Evolutionary conservation across 306 rosid species (phyloP).

Genomic region (Acmispon strigosus): DNA sequence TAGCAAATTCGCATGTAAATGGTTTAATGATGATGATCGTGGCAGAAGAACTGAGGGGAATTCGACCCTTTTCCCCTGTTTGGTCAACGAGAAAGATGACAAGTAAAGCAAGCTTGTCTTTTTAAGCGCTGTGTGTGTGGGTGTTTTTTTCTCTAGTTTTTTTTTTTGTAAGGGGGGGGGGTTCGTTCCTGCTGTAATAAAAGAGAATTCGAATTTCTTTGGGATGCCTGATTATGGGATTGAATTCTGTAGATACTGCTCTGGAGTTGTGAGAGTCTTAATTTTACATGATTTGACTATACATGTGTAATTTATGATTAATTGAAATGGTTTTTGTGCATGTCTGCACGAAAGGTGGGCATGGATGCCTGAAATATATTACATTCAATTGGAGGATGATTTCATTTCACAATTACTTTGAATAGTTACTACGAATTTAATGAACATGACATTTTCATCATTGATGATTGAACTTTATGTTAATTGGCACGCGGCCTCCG

Average conservation of each 20-base stretch:
- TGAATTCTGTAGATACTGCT: not conserved
- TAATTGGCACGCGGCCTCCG: not conserved
- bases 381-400: not conserved
- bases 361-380: not conserved
- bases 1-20: not conserved
- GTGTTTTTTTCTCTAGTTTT: too few relatives aligned
- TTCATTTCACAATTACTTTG: not conserved
- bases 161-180: too few relatives aligned
- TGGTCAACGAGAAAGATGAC: conserved; percentile 24
- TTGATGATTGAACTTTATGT: not conserved
- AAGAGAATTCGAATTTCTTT: not conserved
- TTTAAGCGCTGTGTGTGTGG: too few relatives aligned
- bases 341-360: not conserved
- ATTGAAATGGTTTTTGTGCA: conserved; percentile 5
- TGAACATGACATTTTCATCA: not conserved
- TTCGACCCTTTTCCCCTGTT: not conserved
- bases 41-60: not conserved
- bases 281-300: conserved; percentile 8
- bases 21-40: conserved; percentile 13
- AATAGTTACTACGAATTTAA: not conserved
- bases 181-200: too few relatives aligned
- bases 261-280: not conserved
- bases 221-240: not conserved
- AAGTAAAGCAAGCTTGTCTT: not conserved
- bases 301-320: not conserved